Percentiles rank a stretch among this genome's conserved stretches.
Conservation (phyloP, 169 alveolate genomes). For the Cryptosporidium sp. region DNA sequence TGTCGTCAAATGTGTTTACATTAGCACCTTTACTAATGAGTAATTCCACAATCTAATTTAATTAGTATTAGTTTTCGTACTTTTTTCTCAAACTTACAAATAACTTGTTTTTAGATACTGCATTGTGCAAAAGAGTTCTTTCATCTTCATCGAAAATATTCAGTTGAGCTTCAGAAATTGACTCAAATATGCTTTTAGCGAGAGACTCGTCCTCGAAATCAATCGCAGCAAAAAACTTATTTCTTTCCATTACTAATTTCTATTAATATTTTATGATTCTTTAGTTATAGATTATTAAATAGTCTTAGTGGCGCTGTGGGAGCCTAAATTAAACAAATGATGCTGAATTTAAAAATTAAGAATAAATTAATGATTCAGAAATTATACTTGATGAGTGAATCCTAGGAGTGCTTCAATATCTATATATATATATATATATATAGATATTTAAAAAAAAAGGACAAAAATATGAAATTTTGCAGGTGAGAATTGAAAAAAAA, state of each 20-base stretch:
- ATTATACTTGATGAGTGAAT: background rate
- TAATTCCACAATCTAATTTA: slow-evolving; percentile 18
- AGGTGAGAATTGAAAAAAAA: background rate
- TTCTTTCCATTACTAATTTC: slow-evolving; percentile 5
- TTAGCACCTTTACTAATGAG: slow-evolving; percentile 71
- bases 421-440: too few species aligned
- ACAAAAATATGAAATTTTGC: background rate
- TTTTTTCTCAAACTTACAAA: slow-evolving; percentile 17
- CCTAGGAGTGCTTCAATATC: background rate
- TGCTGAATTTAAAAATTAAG: background rate
- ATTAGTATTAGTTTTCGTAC: background rate
- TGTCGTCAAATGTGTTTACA: slow-evolving; percentile 72
- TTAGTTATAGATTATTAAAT: background rate
- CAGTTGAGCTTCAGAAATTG: slow-evolving; percentile 17
- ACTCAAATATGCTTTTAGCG: slow-evolving; percentile 15
- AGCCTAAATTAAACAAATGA: background rate
- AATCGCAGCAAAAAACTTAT: slow-evolving; percentile 28
- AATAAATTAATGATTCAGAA: background rate
- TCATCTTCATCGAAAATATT: slow-evolving; percentile 76
- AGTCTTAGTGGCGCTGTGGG: background rate
- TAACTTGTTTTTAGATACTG: slow-evolving; percentile 66
- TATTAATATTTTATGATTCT: background rate
- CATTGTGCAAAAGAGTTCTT: slow-evolving; percentile 75
- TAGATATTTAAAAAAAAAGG: background rate
- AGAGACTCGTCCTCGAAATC: slow-evolving; percentile 34